Percentiles rank a stretch among this genome's conserved stretches.
These are phyloP conservation scores for Serendipita sp. DNA, from an alignment of 768 basidiomycete genomes.

Conservation along the genomic window DNA sequence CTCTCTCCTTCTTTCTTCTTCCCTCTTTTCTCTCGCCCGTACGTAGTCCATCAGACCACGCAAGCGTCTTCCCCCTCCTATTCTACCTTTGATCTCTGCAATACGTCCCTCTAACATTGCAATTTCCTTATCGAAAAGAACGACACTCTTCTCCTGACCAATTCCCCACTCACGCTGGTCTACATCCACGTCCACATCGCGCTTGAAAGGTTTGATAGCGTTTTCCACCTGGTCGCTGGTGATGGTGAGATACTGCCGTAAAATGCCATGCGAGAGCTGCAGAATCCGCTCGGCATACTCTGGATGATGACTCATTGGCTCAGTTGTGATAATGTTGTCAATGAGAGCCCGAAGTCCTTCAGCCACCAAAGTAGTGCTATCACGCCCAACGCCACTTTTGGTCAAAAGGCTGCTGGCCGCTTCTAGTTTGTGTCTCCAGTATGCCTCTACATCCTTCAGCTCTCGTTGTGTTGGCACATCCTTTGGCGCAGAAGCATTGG, in stretches of 20 bases:
- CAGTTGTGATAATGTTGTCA: slow-evolving; percentile 71
- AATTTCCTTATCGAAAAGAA: slow-evolving; percentile 73
- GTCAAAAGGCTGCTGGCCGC: slow-evolving; percentile 86
- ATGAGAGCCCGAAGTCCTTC: slow-evolving; percentile 83
- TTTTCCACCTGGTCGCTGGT: slow-evolving; percentile 99
- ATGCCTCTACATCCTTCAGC: slow-evolving; percentile 53
- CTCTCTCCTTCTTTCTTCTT: slow-evolving; percentile 42
- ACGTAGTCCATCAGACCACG: slow-evolving; percentile 66
- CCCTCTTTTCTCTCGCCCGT: slow-evolving; percentile 60
- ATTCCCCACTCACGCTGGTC: slow-evolving; percentile 70
- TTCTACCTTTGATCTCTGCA: slow-evolving; percentile 69
- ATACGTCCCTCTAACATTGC: slow-evolving; percentile 73
- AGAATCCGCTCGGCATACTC: slow-evolving; percentile 75
- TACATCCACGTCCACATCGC: slow-evolving; percentile 83
- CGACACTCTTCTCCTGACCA: slow-evolving; percentile 59
- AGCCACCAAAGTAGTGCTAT: slow-evolving; percentile 85
- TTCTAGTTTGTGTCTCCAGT: slow-evolving; percentile 94
- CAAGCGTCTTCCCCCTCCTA: slow-evolving; percentile 75
- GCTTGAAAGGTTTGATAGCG: slow-evolving; percentile 98
- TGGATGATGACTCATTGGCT: slow-evolving; percentile 88
- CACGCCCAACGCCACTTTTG: slow-evolving; percentile 89
- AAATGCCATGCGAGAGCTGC: slow-evolving; percentile 82
- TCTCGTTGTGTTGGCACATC: not conserved
- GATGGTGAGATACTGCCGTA: slow-evolving; percentile 81
- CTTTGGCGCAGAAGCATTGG: slow-evolving; percentile 15